A percentile compares a stretch with the other conserved stretches of the same genome.
These are phyloP conservation scores for Globisporangium spiculum DNA, from an alignment of 352 stramenopile genomes.

Conservation along the genomic window DNA sequence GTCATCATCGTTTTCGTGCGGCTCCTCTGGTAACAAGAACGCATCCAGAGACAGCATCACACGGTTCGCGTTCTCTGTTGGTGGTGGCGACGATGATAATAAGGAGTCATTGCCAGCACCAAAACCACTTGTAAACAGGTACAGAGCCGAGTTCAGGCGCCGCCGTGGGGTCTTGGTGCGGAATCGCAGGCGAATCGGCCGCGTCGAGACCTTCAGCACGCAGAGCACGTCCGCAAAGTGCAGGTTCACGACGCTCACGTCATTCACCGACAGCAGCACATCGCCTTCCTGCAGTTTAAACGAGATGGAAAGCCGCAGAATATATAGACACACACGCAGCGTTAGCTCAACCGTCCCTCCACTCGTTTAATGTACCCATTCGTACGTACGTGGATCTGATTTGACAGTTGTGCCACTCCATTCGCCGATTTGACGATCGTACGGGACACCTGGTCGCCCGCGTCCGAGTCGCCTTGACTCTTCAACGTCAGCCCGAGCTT, in stretches of 20 bases:
- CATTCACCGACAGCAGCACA: slow-evolving; percentile 66
- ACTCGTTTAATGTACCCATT: background rate
- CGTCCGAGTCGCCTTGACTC: slow-evolving; percentile 26
- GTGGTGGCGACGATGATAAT: background rate
- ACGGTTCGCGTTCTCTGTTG: background rate
- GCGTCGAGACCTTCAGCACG: slow-evolving; percentile 63
- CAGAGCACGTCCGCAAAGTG: slow-evolving; percentile 65
- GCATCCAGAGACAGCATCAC: slow-evolving; percentile 21
- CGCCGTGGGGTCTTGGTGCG: slow-evolving; percentile 29
- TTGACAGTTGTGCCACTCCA: slow-evolving; percentile 46
- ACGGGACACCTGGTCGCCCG: slow-evolving; percentile 22
- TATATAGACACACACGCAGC: slow-evolving; percentile 11
- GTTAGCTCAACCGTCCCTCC: background rate
- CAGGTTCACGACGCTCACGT: slow-evolving; percentile 57
- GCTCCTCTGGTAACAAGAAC: slow-evolving; percentile 36
- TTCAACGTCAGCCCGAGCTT: slow-evolving; percentile 59
- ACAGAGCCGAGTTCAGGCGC: slow-evolving; percentile 7
- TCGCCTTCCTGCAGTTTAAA: slow-evolving; percentile 53
- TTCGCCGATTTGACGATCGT: slow-evolving; percentile 60
- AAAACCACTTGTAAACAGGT: slow-evolving; percentile 6
- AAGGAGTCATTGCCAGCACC: slow-evolving; percentile 12
- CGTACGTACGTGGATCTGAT: slow-evolving; percentile 44
- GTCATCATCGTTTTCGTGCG: slow-evolving; percentile 48
- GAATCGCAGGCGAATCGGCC: slow-evolving; percentile 68
- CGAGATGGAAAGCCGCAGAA: background rate